Base-by-base conservation (phyloP, 441 rosid genomes). In the Populus trichocarpa region DNA sequence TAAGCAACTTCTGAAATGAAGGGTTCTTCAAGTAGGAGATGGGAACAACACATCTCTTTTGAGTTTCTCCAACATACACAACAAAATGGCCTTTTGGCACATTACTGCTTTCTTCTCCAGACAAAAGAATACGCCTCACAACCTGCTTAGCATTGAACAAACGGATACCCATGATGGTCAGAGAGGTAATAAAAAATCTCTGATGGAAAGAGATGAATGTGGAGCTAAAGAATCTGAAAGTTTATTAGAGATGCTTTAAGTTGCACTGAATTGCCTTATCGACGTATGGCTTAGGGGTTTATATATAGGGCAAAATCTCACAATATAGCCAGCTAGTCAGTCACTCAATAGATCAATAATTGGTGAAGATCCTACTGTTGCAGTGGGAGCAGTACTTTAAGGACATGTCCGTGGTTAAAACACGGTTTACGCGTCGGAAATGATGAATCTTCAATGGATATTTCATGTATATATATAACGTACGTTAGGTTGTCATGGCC, bases 81-180 rank as follows among this genome's bases (percentile, higher is more conserved):
- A 88, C 89, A 61, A 94, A 94, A 50, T 92, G 96, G 26, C 97
- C 98, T 79, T 91, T 90, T 2, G 93, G 96, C 69, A 89, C 95
- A 33, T 87, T 92, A 1, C 85, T 81, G 28, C 91, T 88, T 70
- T 83, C 87, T 87, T 87, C 90, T 42, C 90, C 89, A 30, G 88
- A 75, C 82, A 93, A 90, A 0, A 93, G 87, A 64, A 94, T 87
- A 75, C 89, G 82, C 87, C 83, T 87, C 23, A 90, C 85, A 73
- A 88, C 89, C 63, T 90, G 94, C 25, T 66, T 46, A 46, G 57
- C 57, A 14, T 46, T 46, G 20, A 14, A 46, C 57, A 46, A 46
- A 14, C 57, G 20, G 57, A 46, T 46, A 3, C 20, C 57, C 57
- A 46, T 46, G 6, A 12, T 46, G 57, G 46, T 40, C 46, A 1